A percentile compares a stretch with the other conserved stretches of the same genome.
Conservation (phyloP, 768 basidiomycete species). For the Hypholoma sublateritium region DNA sequence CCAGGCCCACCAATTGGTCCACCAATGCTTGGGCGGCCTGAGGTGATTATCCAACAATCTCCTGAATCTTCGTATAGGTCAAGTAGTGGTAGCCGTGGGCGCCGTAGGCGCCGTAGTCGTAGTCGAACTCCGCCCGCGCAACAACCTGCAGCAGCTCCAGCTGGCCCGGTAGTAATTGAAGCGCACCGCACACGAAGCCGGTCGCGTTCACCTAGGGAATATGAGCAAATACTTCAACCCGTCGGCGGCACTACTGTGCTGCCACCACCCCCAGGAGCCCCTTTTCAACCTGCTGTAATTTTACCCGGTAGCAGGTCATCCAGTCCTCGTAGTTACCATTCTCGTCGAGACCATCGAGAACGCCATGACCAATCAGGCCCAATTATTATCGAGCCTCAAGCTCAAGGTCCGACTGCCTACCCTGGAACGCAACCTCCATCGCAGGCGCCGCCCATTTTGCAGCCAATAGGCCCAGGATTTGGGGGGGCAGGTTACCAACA, state of each 20-base stretch:
- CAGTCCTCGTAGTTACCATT: neutral
- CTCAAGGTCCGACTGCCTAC: constrained; percentile 10
- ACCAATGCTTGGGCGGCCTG: neutral
- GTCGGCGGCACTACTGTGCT: constrained; percentile 12
- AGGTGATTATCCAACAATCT: constrained; percentile 15
- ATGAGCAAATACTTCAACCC: constrained; percentile 6
- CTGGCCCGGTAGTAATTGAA: constrained; percentile 16
- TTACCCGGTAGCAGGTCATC: constrained; percentile 10
- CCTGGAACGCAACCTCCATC: neutral
- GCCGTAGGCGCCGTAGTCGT: neutral
- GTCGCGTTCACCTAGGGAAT: constrained; percentile 19
- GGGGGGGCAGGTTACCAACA: constrained; percentile 1
- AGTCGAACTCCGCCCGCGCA: constrained; percentile 5
- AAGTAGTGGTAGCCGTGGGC: constrained; percentile 12
- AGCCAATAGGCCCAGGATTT: constrained; percentile 4
- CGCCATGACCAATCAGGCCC: constrained; percentile 11
- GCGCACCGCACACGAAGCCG: constrained; percentile 18
- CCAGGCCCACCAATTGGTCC: neutral
- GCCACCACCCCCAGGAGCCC: constrained; percentile 12
- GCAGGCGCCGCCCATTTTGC: constrained; percentile 7
- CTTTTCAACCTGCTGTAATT: constrained; percentile 12
- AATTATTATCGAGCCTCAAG: constrained; percentile 8
- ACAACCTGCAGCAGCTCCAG: constrained; percentile 8
- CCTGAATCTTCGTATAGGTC: constrained; percentile 12
- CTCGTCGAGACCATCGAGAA: constrained; percentile 9